Conservation (phyloP, 345 rosid genomes). For the Microthlaspi erraticum region DNA sequence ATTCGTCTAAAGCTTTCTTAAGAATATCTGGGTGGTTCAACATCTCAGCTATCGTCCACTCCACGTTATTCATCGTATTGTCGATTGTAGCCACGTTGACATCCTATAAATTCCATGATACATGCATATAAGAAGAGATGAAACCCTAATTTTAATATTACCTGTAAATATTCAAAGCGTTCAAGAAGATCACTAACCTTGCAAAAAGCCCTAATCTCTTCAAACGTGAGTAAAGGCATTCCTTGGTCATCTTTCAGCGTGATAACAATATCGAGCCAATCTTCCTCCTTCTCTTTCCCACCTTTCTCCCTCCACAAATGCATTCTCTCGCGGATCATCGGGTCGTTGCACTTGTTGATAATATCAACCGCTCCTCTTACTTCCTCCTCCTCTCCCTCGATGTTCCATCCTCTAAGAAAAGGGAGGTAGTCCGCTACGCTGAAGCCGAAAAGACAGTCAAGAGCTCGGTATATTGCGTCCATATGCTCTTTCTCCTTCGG, state of each 20-base stretch:
- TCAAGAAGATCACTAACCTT: constrained; percentile 23
- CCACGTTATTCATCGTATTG: constrained; percentile 42
- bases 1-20: constrained; percentile 33
- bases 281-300: constrained; percentile 8
- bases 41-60: constrained; percentile 50
- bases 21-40: constrained; percentile 44
- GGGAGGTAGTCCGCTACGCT: constrained; percentile 33
- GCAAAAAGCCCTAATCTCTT: constrained; percentile 28
- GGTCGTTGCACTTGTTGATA: constrained; percentile 9
- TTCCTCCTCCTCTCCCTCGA: constrained; percentile 37
- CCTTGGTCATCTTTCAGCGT: constrained; percentile 20
- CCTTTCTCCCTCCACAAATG: constrained; percentile 28
- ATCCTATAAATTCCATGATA: neutral
- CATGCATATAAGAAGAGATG: neutral
- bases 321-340: constrained; percentile 31
- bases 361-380: constrained; percentile 24
- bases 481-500: constrained; percentile 34
- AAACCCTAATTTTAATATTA: too few species aligned
- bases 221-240: constrained; percentile 19
- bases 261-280: constrained; percentile 34
- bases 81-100: constrained; percentile 25
- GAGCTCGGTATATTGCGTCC: constrained; percentile 18
- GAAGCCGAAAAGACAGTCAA: constrained; percentile 19
- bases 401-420: constrained; percentile 23
- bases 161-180: too few species aligned